Conservation (phyloP, 176 grass and related monocot species). For the Hordeum marinum region DNA sequence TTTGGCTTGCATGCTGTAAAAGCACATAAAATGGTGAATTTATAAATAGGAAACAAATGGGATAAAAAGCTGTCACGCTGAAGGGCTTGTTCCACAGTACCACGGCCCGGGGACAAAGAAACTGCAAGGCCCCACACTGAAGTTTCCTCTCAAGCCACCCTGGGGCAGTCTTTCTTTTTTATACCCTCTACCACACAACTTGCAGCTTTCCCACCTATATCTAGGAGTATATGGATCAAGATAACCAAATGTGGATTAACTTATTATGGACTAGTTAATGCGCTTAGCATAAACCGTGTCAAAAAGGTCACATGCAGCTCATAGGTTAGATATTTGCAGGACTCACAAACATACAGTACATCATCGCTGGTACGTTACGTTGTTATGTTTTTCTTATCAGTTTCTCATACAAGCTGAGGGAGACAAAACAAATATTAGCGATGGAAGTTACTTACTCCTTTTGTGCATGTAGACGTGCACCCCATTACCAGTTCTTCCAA, state of each 20-base stretch:
- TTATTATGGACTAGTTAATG: background rate
- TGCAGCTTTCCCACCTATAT: constrained; percentile 28
- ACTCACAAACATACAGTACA: background rate
- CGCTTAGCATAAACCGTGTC: background rate
- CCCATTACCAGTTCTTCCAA: constrained; percentile 93
- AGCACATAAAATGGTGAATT: constrained; percentile 40
- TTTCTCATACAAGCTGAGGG: background rate
- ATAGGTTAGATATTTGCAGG: background rate
- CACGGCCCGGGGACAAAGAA: constrained; percentile 26
- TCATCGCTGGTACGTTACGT: background rate
- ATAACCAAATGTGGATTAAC: background rate
- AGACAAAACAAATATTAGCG: constrained; percentile 5
- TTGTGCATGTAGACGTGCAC: constrained; percentile 73
- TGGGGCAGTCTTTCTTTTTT: constrained; percentile 42
- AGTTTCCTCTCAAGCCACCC: constrained; percentile 45
- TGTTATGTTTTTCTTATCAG: background rate
- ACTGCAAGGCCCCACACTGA: constrained; percentile 43
- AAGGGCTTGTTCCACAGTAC: constrained; percentile 21
- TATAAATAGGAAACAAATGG: constrained; percentile 35
- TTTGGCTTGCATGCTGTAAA: constrained; percentile 62
- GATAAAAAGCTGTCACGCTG: constrained; percentile 39
- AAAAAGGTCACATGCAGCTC: background rate
- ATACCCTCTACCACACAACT: constrained; percentile 16
- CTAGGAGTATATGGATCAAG: background rate
- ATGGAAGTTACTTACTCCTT: constrained; percentile 71